Evolutionary conservation across 768 basidiomycete genomes (phyloP), one percentile per base, ranked within the genome.

Genomic region (Serendipita sp.): DNA sequence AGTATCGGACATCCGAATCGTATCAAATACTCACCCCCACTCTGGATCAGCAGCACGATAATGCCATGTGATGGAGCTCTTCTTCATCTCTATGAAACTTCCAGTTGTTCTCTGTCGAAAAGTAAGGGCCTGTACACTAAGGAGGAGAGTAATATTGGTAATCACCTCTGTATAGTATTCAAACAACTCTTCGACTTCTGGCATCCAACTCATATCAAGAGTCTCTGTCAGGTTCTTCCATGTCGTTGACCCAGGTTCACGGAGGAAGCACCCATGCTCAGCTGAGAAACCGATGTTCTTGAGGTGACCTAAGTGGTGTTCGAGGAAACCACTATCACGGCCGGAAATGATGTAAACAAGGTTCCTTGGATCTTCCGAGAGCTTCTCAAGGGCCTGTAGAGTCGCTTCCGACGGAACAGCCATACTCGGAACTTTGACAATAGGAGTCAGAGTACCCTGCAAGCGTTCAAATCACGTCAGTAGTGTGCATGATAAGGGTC

Each of bases 31-130:
- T 71, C 73, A 88, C 85, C 94, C 94, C 85, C 93, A 99, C 76
- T 95, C 92, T 0, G 95, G 95, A 75, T 99, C 95, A 37, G 81
- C 81, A 65, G 84, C 81, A 51, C 95, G 83, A 76, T 96, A 97
- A 76, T 99, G 95, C 95, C 95, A 98, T 47, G 94, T 97, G 73
- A 99, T 89, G 66, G 88, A 88, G 71, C 90, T 92, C 81, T 94
- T 94, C 83, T 99, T 99, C 74, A 87, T 78, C 79, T 99, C 95
- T 66, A 98, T 92, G 70, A 89, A 87, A 68, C 89, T 88, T n/a
- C 95, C 95, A 41, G 92, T 91, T 69, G 95, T 99, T 63, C 95
- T 79, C 83, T 86, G 46, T 35, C n/a, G 15, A 24, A 24, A 24
- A 24, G 1, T 24, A 24, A 24, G 24, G 24, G 24, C 24, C 24